These are phyloP conservation scores for Agaricus subrufescens DNA, from an alignment of 768 basidiomycete species.

Conservation along the genomic window DNA sequence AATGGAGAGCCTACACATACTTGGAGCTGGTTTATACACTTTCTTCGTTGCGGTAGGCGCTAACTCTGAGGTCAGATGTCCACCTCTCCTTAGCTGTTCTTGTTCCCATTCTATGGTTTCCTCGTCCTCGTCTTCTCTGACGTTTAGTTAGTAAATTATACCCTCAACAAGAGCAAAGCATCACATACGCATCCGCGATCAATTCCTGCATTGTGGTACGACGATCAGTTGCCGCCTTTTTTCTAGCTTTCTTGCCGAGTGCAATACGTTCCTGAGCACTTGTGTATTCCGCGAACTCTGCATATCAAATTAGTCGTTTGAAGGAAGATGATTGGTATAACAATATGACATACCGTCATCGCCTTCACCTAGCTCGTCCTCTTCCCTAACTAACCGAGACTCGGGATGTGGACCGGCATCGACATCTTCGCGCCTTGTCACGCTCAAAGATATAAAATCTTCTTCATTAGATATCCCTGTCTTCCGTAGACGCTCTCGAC, in stretches of 20 bases:
- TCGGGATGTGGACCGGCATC: conserved; percentile 78
- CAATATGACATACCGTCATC: conserved; percentile 66
- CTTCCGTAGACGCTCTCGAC: conserved; percentile 62
- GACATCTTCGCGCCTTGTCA: conserved; percentile 49
- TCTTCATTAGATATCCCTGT: conserved; percentile 43
- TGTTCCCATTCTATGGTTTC: conserved; percentile 84
- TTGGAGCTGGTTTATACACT: conserved; percentile 66
- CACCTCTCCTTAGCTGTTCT: conserved; percentile 76
- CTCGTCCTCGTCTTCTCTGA: conserved; percentile 77
- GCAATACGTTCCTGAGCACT: conserved; percentile 85
- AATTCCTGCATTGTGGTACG: conserved; percentile 72
- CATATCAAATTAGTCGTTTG: background rate
- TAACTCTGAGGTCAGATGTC: conserved; percentile 39
- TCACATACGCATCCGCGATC: conserved; percentile 74
- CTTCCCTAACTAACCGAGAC: conserved; percentile 77
- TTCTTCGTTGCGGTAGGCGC: conserved; percentile 39
- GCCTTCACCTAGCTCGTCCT: conserved; percentile 84
- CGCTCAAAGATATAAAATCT: conserved; percentile 77
- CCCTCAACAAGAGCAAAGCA: background rate
- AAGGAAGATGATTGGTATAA: background rate
- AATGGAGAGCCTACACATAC: conserved; percentile 33
- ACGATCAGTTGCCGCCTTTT: conserved; percentile 61
- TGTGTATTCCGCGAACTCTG: conserved; percentile 85
- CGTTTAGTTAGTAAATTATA: background rate
- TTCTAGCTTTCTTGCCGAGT: conserved; percentile 76